Base-by-base conservation (phyloP, 2,329 filamentous ascomycete genomes). In the Aureobasidium namibiae region DNA sequence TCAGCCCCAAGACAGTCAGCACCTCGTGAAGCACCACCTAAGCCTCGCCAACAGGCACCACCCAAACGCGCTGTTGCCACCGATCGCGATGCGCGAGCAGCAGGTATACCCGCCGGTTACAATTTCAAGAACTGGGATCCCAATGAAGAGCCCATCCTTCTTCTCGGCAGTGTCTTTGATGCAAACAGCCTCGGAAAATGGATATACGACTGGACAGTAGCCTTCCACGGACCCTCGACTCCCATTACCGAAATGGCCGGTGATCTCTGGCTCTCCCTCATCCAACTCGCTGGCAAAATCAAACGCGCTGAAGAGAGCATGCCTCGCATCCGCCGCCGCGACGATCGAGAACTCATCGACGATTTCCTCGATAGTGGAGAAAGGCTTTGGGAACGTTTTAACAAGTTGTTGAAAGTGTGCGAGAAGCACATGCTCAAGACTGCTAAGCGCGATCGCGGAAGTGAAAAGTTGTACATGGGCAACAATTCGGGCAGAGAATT, bases 201-300 rank as follows among this genome's bases (percentile, higher is more conserved):
- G 94, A 95, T 99, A 70, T 99, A 96, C 75, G 94, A 97, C 80
- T 99, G 94, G 94, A 96, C 94, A 18, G 90, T 96, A 64, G 96
- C 90, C 77, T 86, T 88, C 72, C 86, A 95, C 66, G 90, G 90
- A 38, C 83, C 90, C 14, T 83, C 83, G 41, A 90, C 88, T 11
- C 89, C 91, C 53, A 89, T 96, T 69, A 84, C 91, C 56, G 91
- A 96, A 65, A 86, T 95, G 74, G 92, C 94, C 2, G 94, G 92
- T 66, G 92, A 97, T 69, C 81, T 99, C 58, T 99, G 94, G 94
- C 82, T 97, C 24, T 81, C 96, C 50, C 82, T 97, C 61, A 97
- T 97, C 73, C 89, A 96, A 74, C 81, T 97, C 46, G 88, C 91
- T 14, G 91, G 90, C 71, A 96, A 97, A 78, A 83, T 96, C 73